Evolutionary conservation across 2,329 filamentous ascomycete genomes (phyloP), one percentile per base, ranked within the genome.

Genomic region (Trichoderma sp.): DNA sequence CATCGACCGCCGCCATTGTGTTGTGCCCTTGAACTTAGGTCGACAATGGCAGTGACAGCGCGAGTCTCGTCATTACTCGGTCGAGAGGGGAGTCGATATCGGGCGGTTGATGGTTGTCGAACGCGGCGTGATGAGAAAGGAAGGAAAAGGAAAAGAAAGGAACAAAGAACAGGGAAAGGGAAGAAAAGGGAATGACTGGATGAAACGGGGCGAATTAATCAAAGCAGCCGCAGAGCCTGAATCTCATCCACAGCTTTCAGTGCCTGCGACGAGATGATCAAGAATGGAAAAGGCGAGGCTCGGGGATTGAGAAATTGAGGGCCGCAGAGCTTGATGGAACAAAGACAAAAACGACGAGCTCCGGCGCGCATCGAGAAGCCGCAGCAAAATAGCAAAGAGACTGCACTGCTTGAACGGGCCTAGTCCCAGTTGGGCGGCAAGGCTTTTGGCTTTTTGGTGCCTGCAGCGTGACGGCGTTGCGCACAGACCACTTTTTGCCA

Each of bases 1-100:
- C 83, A 78, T 82, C 84, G 77, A 83, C 83, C 76, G 84, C 84
- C 80, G 85, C 85, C 85, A 87, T 87, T 77, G 77, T 83, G 38
- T n/a, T 45, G 67, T 69, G 72, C 66, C 71, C 35, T 35, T 27
- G 9, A 38, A 16, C n/a, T 56, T 74, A 76, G 60, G 65, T 73
- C 59, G 66, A 71, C 75, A 75, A 71, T 59, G 66, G 41, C 75
- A 75, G 67, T 59, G 72, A 66, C 45, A 66, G 50, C 27, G 72
- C 59, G 65, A 62, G 65, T 63, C 65, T 76, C 75, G 75, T 68
- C 75, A 76, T 76, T 53, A 76, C 75, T 76, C 66, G 66, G n/a
- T 59, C n/a, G 59, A 45, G 38, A 21, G 6, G 6, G 3, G 8
- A n/a, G 14, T 21, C 24, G 60, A 6, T 18, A 2, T 18, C 33